Evolutionary conservation across 305 asterid species (phyloP).

Genomic region (Fraxinus dipetala): DNA sequence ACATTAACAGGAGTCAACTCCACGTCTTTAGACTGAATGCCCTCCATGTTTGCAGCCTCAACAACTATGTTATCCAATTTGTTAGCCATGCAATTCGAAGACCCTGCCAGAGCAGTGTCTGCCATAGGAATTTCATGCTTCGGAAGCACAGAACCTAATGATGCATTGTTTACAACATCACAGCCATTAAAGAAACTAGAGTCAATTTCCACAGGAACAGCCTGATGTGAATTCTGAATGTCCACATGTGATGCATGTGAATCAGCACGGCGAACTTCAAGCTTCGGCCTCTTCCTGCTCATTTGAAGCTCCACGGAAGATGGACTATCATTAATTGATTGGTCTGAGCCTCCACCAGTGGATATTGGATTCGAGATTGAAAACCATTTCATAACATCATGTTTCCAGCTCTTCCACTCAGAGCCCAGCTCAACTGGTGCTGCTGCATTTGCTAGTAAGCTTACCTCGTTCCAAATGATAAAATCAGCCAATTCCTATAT

Average conservation of each 20-base stretch:
- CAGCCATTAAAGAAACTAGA: conserved; percentile 45
- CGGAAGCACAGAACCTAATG: conserved; percentile 47
- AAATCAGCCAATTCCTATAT: conserved; percentile 76
- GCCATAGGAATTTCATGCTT: conserved; percentile 37
- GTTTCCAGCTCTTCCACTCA: conserved; percentile 86
- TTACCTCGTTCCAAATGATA: conserved; percentile 79
- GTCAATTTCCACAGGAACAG: conserved; percentile 51
- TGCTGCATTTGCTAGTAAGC: conserved; percentile 51
- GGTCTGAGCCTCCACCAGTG: conserved; percentile 44
- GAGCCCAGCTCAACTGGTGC: conserved; percentile 46
- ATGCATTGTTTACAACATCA: conserved; percentile 31
- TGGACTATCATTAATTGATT: conserved; percentile 44
- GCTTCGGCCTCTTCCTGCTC: conserved; percentile 88
- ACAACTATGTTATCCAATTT: conserved; percentile 68
- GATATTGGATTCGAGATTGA: conserved; percentile 64
- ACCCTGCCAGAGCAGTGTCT: conserved; percentile 34
- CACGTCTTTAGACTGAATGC: conserved; percentile 38
- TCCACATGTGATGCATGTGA: conserved; percentile 46
- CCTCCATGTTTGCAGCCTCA: conserved; percentile 55
- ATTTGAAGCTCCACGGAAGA: conserved; percentile 46
- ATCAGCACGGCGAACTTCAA: conserved; percentile 99
- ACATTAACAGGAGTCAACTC: conserved; percentile 52
- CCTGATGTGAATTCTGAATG: conserved; percentile 44
- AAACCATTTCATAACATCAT: conserved; percentile 90
- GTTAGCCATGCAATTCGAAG: conserved; percentile 43